A percentile compares a stretch with the other conserved stretches of the same genome.
These are phyloP conservation scores for Hibiscus tridactylites DNA, from an alignment of 345 rosid species.

Conservation along the genomic window DNA sequence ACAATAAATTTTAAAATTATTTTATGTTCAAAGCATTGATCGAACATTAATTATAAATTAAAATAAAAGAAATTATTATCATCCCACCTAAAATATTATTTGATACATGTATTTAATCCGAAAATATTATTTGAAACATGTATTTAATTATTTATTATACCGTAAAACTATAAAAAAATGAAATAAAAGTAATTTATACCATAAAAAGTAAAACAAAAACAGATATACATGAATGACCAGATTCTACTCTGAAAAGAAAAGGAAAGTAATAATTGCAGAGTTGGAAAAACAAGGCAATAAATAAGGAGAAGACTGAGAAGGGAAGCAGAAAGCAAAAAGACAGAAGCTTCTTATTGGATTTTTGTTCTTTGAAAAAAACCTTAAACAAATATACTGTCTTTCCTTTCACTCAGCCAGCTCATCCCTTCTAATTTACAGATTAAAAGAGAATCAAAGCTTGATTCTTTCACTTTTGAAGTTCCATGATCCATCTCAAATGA, in stretches of 20 bases:
- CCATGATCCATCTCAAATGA: not conserved
- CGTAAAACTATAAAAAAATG: too few relatives aligned
- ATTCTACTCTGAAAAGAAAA: not conserved
- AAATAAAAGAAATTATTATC: too few relatives aligned
- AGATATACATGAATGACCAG: not conserved
- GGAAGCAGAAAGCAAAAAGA: not conserved
- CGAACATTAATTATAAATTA: too few relatives aligned
- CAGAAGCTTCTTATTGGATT: not conserved
- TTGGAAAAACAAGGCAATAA: not conserved
- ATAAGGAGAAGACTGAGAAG: not conserved
- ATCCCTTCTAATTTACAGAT: not conserved
- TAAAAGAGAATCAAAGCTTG: conserved; percentile 3
- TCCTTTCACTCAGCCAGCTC: conserved; percentile 8
- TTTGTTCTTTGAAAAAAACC: not conserved
- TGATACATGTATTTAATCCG: too few relatives aligned
- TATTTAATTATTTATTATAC: too few relatives aligned
- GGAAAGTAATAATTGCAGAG: not conserved
- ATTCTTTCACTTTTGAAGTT: conserved; percentile 1
- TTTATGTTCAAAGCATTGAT: too few relatives aligned
- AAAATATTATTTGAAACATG: too few relatives aligned
- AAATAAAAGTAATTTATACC: too few relatives aligned
- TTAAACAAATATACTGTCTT: not conserved
- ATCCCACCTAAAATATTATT: too few relatives aligned
- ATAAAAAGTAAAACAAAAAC: too few relatives aligned
- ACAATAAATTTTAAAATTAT: too few relatives aligned